Percentiles rank a stretch among this genome's conserved stretches.
Evolutionary conservation across 1,284 basidiomycete genomes (phyloP).

Genomic region (Pseudozyma tsukubaensis): DNA sequence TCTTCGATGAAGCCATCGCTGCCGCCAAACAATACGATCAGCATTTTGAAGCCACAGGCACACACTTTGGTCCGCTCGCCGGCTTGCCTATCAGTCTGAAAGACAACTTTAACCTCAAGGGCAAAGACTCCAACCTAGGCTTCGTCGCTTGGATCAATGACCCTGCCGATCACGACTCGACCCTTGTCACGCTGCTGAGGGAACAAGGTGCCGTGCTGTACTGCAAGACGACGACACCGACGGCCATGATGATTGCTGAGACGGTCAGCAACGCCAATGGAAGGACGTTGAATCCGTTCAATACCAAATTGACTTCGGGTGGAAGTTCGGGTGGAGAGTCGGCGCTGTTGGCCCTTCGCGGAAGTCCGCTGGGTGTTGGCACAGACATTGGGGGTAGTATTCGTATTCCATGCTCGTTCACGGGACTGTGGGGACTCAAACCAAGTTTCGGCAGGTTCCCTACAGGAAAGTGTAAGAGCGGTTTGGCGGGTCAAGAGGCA

Average conservation of each 20-base stretch:
- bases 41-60: slow-evolving; percentile 11
- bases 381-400: slow-evolving; percentile 57
- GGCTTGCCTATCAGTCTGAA: slow-evolving; percentile 45
- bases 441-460: slow-evolving; percentile 53
- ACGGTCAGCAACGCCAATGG: slow-evolving; percentile 49
- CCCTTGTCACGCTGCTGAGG: slow-evolving; percentile 37
- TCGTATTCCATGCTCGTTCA: slow-evolving; percentile 45
- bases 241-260: slow-evolving; percentile 54
- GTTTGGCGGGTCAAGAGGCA: slow-evolving; percentile 48
- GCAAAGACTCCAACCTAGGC: slow-evolving; percentile 40
- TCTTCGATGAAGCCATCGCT: slow-evolving; percentile 43
- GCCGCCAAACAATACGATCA: slow-evolving; percentile 26
- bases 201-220: slow-evolving; percentile 48
- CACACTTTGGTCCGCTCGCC: slow-evolving; percentile 31
- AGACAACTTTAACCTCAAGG: slow-evolving; percentile 51
- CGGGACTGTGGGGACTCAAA: slow-evolving; percentile 49
- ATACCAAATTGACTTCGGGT: slow-evolving; percentile 38
- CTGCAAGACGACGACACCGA: slow-evolving; percentile 50
- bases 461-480: slow-evolving; percentile 35
- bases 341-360: slow-evolving; percentile 44
- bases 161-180: slow-evolving; percentile 34
- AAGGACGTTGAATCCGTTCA: slow-evolving; percentile 40
- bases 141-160: slow-evolving; percentile 49
- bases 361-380: slow-evolving; percentile 49
- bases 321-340: slow-evolving; percentile 58